Evolutionary conservation across 73 alveolate genomes (phyloP), one percentile per base, ranked within the genome.

Genomic region (Urostyla sp.): DNA sequence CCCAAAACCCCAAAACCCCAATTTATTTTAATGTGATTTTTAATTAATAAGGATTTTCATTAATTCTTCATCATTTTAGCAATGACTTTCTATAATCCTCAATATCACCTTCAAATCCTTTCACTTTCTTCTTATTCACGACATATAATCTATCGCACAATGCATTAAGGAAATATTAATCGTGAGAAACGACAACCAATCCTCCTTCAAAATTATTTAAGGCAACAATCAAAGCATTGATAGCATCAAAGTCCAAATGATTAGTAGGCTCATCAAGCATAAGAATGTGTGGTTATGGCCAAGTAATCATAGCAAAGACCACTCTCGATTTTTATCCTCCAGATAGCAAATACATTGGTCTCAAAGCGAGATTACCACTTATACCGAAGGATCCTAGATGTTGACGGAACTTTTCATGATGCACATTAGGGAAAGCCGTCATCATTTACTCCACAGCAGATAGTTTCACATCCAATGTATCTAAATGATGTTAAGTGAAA

Each of bases 231-330:
- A 97, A 93, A 7, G 99, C 99, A 93, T 96, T 96, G 53, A 97
- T 96, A 32, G 99, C 99, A 83, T 97, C 99, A 49, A 97, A 93
- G 85, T 97, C 99, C 85, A 97, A 85, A 77, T 97, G 99, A 84
- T 97, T 97, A 28, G 99, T 97, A 53, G 99, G 99, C 92, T 97
- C 99, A 90, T 97, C 99, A 95, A 97, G 84, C 63, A 97, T 83
- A 63, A 97, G 87, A 43, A 97, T 95, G 80, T 97, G 99, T 18
- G 99, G 99, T 85, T 96, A 94, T 55, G 87, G 90, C 92, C 94
- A 91, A 80, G 98, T 97, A 43, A 97, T 95, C 91, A 97, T 80
- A 10, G 99, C 99, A 72, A 97, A 91, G 34, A 99, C 96, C n/a
- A 97, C 99, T 91, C 99, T 88, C 32, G 97, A 80, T 91, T 97